phyloP scores from a whole-genome alignment of 768 basidiomycete genomes.

The Pholiota molesta region DNA sequence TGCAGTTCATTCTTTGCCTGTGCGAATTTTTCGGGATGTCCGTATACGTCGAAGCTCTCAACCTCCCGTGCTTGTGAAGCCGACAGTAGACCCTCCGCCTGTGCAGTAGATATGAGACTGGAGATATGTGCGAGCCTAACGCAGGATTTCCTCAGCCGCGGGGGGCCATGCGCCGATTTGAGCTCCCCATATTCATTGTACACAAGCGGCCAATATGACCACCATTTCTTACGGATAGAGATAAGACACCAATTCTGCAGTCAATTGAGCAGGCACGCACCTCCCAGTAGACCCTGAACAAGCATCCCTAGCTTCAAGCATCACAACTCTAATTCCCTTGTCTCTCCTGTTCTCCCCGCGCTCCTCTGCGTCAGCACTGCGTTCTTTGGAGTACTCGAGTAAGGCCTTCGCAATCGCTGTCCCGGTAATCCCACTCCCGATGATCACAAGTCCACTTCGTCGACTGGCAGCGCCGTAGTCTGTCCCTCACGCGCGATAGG shows the following conservation, averaged over 20 bases:
- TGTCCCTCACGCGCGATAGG: slow-evolving; percentile 39
- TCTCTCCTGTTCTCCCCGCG: slow-evolving; percentile 8
- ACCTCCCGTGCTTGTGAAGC: slow-evolving; percentile 61
- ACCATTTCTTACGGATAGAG: slow-evolving; percentile 53
- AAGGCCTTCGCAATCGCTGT: slow-evolving; percentile 57
- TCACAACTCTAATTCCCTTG: slow-evolving; percentile 47
- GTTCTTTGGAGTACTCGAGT: slow-evolving; percentile 32
- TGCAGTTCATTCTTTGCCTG: slow-evolving; percentile 46
- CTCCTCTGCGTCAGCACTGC: background rate
- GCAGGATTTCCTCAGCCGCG: slow-evolving; percentile 54
- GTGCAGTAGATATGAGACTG: slow-evolving; percentile 49
- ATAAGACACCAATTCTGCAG: background rate
- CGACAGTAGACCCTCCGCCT: slow-evolving; percentile 53
- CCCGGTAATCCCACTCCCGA: slow-evolving; percentile 78
- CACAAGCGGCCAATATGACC: slow-evolving; percentile 63
- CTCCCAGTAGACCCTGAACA: slow-evolving; percentile 11
- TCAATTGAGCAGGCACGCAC: background rate
- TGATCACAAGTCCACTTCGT: slow-evolving; percentile 65
- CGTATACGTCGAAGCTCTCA: slow-evolving; percentile 61
- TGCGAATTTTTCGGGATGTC: slow-evolving; percentile 41
- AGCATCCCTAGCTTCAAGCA: slow-evolving; percentile 79
- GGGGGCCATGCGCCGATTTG: slow-evolving; percentile 46
- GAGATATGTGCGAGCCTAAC: slow-evolving; percentile 62
- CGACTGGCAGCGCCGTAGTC: slow-evolving; percentile 32
- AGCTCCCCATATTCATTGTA: slow-evolving; percentile 61